Evolutionary conservation across 2,329 filamentous ascomycete genomes (phyloP).

Genomic region (Drechmeria coniospora): DNA sequence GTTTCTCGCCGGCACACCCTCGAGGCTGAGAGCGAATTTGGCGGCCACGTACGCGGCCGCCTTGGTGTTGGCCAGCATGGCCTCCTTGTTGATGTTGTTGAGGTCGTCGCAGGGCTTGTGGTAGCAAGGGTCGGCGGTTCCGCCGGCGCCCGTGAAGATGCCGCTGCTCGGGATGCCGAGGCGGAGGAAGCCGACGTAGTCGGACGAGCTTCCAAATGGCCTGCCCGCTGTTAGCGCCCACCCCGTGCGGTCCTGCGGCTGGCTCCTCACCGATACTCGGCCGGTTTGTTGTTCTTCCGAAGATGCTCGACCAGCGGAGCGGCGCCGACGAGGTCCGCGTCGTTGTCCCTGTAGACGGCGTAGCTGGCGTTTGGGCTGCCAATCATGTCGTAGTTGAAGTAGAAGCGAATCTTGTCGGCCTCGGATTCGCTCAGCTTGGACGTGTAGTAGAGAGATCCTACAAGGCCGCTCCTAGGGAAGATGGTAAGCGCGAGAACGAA

Average conservation of each 20-base stretch:
- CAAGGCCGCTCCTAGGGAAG: slow-evolving; percentile 18
- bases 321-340: slow-evolving; percentile 20
- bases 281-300: slow-evolving; percentile 11
- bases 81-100: slow-evolving; percentile 24
- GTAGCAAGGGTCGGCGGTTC: slow-evolving; percentile 20
- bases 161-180: slow-evolving; percentile 21
- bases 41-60: slow-evolving; percentile 36
- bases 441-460: slow-evolving; percentile 27
- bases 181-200: slow-evolving; percentile 22
- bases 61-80: slow-evolving; percentile 22
- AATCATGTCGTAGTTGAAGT: slow-evolving; percentile 62
- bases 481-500: no score
- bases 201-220: slow-evolving; percentile 18
- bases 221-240: slow-evolving; percentile 2
- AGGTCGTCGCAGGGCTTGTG: slow-evolving; percentile 24
- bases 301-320: slow-evolving; percentile 16
- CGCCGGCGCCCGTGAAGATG: slow-evolving; percentile 21
- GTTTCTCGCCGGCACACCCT: slow-evolving; percentile 17
- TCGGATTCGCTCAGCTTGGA: slow-evolving; percentile 19
- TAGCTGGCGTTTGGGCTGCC: slow-evolving; percentile 25
- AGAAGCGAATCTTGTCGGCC: slow-evolving; percentile 43
- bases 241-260: neutral
- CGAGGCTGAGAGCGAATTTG: slow-evolving; percentile 19
- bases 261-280: slow-evolving; percentile 10
- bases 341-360: slow-evolving; percentile 22